Base-by-base conservation (phyloP, 1,284 basidiomycete species). In the Sanghuangporus sanghuang region DNA sequence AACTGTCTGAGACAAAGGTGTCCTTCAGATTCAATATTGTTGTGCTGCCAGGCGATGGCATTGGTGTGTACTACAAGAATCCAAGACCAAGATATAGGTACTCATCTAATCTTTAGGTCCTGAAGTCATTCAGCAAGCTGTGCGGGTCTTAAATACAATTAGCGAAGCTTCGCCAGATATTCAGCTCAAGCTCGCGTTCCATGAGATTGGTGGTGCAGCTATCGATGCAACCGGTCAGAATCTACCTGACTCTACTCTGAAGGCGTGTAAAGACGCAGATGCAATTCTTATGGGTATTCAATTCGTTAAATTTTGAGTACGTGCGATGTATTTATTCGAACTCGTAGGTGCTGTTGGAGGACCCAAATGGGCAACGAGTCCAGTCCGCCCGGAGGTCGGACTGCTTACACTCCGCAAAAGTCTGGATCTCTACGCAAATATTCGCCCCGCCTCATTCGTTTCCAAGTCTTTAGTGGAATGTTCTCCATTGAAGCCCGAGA, bases 391-490 rank as follows among this genome's bases (percentile, higher is more conserved):
- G n/a, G 97, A 99, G 77, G 87, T 90, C 69, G 96, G 96, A 64
- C 84, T 99, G 27, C 88, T 99, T 36, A 77, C 81, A n/a, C 85
- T 99, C 59, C 92, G 97, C 72, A 98, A 99, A 77, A 87, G 85
- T 52, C 87, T 98, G 61, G 96, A 95, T 44, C 85, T 98, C 57
- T 98, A 96, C 77, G 96, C 95, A 73, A 99, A 99, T 80, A 97
- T 99, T 74, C 92, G 97, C 42, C 97, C 97, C 6, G 93, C 95
- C 27, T 93, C 92, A 71, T 96, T 99, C 72, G 94, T 94, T 1
- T 96, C 95, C 21, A 90, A 97, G 59, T 90, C 92, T 48, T 85
- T 99, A 53, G 79, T 99, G 63, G 81, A 86, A 61, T 85, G 93
- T 79, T 95, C 94, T n/a, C 97, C 97, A n/a, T 81, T 99, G 66